phyloP scores from a whole-genome alignment of 352 stramenopile species.

The Stramenopiles sp. region DNA sequence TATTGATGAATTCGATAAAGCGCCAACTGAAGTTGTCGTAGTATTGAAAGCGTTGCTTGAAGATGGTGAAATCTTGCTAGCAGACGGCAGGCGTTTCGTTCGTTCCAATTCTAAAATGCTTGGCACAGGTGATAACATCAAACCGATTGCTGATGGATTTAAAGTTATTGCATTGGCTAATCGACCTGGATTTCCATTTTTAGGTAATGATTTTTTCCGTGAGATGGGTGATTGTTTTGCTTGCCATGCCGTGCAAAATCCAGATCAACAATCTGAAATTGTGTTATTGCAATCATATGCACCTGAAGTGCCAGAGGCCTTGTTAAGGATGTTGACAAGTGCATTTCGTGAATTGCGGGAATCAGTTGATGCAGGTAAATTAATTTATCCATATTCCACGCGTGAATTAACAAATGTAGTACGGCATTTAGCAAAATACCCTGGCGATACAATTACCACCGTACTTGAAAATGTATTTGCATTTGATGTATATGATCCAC shows the following conservation, averaged over 20 bases:
- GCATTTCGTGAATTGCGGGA: conserved; percentile 64
- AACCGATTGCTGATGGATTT: conserved; percentile 72
- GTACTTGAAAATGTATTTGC: conserved; percentile 78
- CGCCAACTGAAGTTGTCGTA: conserved; percentile 74
- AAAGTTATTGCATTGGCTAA: conserved; percentile 81
- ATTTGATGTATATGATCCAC: conserved; percentile 64
- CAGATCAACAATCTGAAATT: conserved; percentile 66
- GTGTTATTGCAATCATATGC: conserved; percentile 65
- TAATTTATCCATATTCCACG: conserved; percentile 80
- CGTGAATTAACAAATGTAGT: conserved; percentile 75
- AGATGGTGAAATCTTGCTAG: conserved; percentile 78
- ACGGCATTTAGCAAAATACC: conserved; percentile 75
- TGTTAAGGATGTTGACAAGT: conserved; percentile 50
- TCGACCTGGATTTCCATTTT: conserved; percentile 77
- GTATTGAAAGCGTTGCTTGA: conserved; percentile 84
- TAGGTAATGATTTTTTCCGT: conserved; percentile 85
- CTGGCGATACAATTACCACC: conserved; percentile 54
- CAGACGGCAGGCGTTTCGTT: conserved; percentile 9
- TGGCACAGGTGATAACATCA: conserved; percentile 46
- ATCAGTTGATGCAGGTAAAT: conserved; percentile 53
- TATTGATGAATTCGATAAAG: conserved; percentile 83
- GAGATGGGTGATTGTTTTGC: conserved; percentile 81
- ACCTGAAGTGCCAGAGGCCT: conserved; percentile 41
- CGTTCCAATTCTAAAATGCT: conserved; percentile 19
- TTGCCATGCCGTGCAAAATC: conserved; percentile 65